These are phyloP conservation scores for Gamarada debralockiae DNA, from an alignment of 495 filamentous ascomycete genomes.

Conservation along the genomic window DNA sequence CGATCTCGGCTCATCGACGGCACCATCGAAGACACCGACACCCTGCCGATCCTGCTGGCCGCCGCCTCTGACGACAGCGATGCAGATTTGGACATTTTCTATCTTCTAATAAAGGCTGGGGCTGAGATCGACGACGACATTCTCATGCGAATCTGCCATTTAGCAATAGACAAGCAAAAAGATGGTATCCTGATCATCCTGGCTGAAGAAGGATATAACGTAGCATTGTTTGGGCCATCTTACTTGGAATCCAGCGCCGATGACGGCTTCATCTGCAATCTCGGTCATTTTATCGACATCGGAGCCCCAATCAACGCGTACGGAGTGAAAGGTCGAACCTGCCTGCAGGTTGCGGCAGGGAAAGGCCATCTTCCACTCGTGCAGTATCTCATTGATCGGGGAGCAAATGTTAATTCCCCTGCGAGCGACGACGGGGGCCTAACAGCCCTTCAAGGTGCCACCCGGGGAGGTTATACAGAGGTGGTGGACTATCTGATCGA, in stretches of 20 bases:
- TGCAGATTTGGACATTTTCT: not conserved
- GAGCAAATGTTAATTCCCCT: not conserved
- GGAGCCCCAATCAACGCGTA: slow-evolving; percentile 16
- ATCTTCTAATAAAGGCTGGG: not conserved
- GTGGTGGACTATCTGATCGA: slow-evolving; percentile 12
- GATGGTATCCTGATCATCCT: not conserved
- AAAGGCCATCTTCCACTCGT: not conserved
- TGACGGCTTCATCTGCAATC: not conserved
- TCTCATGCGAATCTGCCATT: not conserved
- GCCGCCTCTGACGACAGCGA: not conserved
- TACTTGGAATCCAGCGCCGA: slow-evolving; percentile 10
- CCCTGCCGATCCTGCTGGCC: not conserved
- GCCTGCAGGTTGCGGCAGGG: slow-evolving; percentile 11
- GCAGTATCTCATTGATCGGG: not conserved
- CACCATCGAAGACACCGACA: not conserved
- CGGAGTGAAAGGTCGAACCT: not conserved
- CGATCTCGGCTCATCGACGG: not conserved
- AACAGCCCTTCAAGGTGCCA: slow-evolving; percentile 10
- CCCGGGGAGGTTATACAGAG: not conserved
- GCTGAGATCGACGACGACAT: not conserved
- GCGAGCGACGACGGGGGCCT: not conserved
- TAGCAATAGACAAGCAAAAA: not conserved
- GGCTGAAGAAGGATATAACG: not conserved
- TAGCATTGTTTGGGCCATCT: slow-evolving; percentile 6
- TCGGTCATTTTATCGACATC: not conserved